Conservation (phyloP, 78 protist species). For the Chrysochromulina parva region DNA sequence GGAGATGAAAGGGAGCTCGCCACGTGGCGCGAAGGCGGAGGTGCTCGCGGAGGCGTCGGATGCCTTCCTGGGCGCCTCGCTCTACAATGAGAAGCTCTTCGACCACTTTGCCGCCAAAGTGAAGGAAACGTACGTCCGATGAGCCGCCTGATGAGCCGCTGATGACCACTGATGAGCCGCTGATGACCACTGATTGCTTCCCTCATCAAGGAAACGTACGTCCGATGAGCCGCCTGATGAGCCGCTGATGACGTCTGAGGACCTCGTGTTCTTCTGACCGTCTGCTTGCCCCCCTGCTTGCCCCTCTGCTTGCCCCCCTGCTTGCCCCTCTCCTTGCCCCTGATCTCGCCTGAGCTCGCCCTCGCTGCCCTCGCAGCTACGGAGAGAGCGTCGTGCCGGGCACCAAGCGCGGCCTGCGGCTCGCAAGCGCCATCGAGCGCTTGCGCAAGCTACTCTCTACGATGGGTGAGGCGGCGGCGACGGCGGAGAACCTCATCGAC, state of each 20-base stretch:
- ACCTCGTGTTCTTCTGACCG: too few species aligned
- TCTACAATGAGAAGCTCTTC: background rate
- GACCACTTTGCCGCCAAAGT: background rate
- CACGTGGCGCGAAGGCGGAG: background rate
- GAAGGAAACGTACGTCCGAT: background rate
- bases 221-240: too few species aligned
- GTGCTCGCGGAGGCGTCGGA: background rate
- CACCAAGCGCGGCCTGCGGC: background rate
- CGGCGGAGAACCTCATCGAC: conserved; percentile 21
- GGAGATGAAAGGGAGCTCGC: background rate
- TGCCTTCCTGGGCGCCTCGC: background rate
- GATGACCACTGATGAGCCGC: too few species aligned
- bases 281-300: too few species aligned
- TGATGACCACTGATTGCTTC: too few species aligned
- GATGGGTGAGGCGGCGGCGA: background rate
- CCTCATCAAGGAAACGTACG: too few species aligned
- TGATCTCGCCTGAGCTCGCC: too few species aligned
- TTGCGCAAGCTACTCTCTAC: conserved; percentile 25
- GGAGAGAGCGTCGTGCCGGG: background rate
- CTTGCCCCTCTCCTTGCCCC: too few species aligned
- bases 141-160: too few species aligned
- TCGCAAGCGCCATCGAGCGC: background rate
- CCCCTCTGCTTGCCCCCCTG: too few species aligned
- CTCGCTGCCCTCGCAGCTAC: too few species aligned
- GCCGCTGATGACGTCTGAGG: too few species aligned